Conservation (phyloP, 257 asterid genomes). For the Buddleja alternifolia region DNA sequence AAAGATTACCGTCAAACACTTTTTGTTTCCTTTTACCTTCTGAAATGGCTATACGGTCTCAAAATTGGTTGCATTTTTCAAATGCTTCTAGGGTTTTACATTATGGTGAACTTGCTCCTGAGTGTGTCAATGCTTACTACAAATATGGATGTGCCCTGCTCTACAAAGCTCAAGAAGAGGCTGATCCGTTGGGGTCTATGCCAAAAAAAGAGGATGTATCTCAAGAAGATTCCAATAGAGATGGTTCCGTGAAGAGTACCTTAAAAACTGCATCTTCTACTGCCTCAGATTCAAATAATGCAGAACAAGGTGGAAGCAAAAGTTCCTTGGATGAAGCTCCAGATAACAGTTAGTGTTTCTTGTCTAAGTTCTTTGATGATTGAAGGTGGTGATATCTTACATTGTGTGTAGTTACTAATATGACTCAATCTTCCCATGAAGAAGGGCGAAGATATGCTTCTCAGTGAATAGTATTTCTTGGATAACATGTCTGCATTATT, state of each 20-base stretch:
- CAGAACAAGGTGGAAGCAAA: constrained; percentile 48
- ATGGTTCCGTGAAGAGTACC: constrained; percentile 51
- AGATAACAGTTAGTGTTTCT: constrained; percentile 43
- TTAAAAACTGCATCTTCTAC: constrained; percentile 64
- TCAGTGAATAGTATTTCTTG: not conserved
- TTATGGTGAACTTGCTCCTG: constrained; percentile 92
- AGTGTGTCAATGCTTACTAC: constrained; percentile 80
- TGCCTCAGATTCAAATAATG: constrained; percentile 50
- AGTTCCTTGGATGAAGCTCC: constrained; percentile 40
- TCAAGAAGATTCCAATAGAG: constrained; percentile 57
- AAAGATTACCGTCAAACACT: too few species aligned
- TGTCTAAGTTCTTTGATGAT: constrained; percentile 1
- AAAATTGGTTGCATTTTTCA: not conserved
- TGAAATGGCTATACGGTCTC: not conserved
- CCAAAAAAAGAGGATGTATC: constrained; percentile 69
- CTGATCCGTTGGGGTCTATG: constrained; percentile 85
- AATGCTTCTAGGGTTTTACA: constrained; percentile 58
- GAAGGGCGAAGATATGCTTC: constrained; percentile 13
- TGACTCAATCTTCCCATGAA: not conserved
- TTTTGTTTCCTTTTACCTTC: not conserved
- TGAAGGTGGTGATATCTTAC: not conserved
- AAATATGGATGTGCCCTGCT: constrained; percentile 75
- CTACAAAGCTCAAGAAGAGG: constrained; percentile 87
- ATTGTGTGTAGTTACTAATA: not conserved
- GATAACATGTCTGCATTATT: not conserved